Conservation (phyloP, 352 stramenopile genomes). For the Pythium phragmitis region DNA sequence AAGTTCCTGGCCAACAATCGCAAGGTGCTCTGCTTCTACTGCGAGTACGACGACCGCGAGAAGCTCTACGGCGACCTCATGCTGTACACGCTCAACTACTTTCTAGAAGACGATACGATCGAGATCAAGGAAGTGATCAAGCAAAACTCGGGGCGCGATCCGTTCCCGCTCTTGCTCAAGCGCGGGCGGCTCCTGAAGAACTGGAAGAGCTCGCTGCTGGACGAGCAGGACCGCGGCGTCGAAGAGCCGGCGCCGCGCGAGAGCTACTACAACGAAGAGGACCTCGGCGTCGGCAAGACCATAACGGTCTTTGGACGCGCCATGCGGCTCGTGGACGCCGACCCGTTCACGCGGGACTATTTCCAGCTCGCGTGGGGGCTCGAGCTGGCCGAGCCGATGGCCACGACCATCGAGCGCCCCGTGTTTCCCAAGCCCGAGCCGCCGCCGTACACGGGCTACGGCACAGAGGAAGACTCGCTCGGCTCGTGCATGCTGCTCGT, state of each 20-base stretch:
- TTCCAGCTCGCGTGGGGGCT: slow-evolving; percentile 69
- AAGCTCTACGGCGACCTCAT: slow-evolving; percentile 81
- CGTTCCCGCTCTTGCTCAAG: slow-evolving; percentile 74
- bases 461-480: slow-evolving; percentile 75
- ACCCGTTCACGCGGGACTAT: slow-evolving; percentile 76
- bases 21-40: slow-evolving; percentile 85
- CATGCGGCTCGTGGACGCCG: slow-evolving; percentile 76
- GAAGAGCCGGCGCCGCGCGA: slow-evolving; percentile 60
- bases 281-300: slow-evolving; percentile 61
- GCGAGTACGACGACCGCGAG: slow-evolving; percentile 82
- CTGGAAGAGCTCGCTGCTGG: slow-evolving; percentile 58
- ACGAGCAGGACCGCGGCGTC: slow-evolving; percentile 77
- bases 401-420: slow-evolving; percentile 42
- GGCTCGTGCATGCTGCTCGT: slow-evolving; percentile 59
- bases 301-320: slow-evolving; percentile 67
- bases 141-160: slow-evolving; percentile 79
- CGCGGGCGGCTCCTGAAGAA: slow-evolving; percentile 64
- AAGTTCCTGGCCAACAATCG: slow-evolving; percentile 87
- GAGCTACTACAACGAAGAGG: slow-evolving; percentile 72
- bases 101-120: slow-evolving; percentile 88
- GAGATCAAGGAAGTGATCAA: slow-evolving; percentile 86
- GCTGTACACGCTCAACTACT: slow-evolving; percentile 82
- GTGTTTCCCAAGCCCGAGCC: slow-evolving; percentile 59
- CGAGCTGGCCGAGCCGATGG: slow-evolving; percentile 41
- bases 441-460: slow-evolving; percentile 72